A percentile compares a stretch with the other conserved stretches of the same genome.
Evolutionary conservation across 768 basidiomycete species (phyloP).

Genomic region (Amanita jacksonii): DNA sequence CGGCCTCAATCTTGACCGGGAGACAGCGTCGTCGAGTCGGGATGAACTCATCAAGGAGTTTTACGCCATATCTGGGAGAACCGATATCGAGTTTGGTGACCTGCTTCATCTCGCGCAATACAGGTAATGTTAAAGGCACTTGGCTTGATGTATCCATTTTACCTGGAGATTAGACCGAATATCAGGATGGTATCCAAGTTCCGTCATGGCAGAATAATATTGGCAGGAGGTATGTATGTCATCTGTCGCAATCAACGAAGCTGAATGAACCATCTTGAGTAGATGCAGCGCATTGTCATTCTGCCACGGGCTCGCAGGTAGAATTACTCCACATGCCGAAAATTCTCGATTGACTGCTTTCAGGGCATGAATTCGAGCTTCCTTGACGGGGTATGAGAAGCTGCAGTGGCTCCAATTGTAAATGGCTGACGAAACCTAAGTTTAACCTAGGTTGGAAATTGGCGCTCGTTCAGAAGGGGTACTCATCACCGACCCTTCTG

Average conservation of each 20-base stretch:
- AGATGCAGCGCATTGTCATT: too few species aligned
- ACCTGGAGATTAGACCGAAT: slow-evolving; percentile 28
- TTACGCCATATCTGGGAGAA: slow-evolving; percentile 15
- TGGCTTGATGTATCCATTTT: not conserved
- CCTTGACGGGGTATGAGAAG: slow-evolving; percentile 32
- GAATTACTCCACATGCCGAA: too few species aligned
- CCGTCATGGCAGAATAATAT: slow-evolving; percentile 30
- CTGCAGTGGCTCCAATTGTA: slow-evolving; percentile 15
- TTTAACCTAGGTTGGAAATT: too few species aligned
- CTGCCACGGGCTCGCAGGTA: too few species aligned
- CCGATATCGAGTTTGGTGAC: slow-evolving; percentile 22
- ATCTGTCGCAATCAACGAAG: not conserved
- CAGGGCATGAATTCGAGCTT: slow-evolving; percentile 9
- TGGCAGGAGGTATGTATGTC: slow-evolving; percentile 33
- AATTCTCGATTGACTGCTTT: not conserved
- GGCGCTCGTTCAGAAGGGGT: too few species aligned
- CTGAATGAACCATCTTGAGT: too few species aligned
- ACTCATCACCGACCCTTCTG: slow-evolving; percentile 18
- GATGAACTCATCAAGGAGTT: not conserved
- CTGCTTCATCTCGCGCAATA: slow-evolving; percentile 18
- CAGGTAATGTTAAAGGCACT: not conserved
- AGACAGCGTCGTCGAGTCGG: slow-evolving; percentile 9
- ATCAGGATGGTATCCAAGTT: slow-evolving; percentile 40
- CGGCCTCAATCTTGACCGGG: not conserved
- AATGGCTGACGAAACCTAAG: too few species aligned